phyloP scores from a whole-genome alignment of 768 basidiomycete species.

The Kwoniella newhampshirensis region DNA sequence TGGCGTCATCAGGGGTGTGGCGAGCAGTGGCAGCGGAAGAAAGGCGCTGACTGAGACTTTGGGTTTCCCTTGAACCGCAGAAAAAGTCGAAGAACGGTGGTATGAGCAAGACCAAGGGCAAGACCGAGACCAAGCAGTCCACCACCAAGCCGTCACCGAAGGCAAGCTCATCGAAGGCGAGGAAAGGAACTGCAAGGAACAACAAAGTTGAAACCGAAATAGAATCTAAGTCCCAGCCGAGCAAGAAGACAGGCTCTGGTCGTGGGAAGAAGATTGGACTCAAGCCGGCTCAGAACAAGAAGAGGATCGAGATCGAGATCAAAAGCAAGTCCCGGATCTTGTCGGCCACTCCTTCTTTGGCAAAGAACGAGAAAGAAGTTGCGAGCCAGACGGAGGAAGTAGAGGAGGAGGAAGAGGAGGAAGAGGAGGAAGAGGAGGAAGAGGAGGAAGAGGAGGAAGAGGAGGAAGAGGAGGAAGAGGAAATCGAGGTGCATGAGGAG shows the following conservation, averaged over 20 bases:
- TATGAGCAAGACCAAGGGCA: no score
- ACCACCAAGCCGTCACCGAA: neutral
- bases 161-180: neutral
- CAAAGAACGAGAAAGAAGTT: neutral
- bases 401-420: neutral
- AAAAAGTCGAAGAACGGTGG: no score
- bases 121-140: neutral
- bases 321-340: neutral
- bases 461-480: neutral
- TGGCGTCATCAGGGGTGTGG: no score
- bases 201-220: neutral
- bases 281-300: neutral
- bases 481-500: neutral
- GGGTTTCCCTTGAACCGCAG: no score
- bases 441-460: neutral
- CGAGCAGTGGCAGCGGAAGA: no score
- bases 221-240: no score
- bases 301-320: no score
- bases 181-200: neutral
- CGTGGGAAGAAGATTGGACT: conserved; percentile 3
- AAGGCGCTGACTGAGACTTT: no score
- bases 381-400: neutral
- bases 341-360: no score
- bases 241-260: no score
- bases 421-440: neutral